Conservation (phyloP, 1,284 basidiomycete genomes). For the Ceratobasidium sp. region DNA sequence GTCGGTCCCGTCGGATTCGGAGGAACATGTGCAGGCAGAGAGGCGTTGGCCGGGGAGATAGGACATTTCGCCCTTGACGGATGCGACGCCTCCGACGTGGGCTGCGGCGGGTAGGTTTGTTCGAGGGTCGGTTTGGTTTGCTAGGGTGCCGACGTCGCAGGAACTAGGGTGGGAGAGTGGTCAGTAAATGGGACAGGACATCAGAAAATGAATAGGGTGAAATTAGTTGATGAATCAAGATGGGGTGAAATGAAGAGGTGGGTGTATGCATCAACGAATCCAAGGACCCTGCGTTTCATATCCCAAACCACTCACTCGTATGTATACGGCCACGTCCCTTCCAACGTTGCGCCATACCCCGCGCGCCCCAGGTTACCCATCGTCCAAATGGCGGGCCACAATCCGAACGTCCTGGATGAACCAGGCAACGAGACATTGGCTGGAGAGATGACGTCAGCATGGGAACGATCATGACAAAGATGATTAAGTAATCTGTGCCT, state of each 20-base stretch:
- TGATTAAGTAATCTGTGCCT: neutral
- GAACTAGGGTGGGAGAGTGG: constrained; percentile 41
- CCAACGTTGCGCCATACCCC: constrained; percentile 59
- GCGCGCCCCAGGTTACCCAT: too few species aligned
- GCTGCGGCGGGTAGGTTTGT: constrained; percentile 41
- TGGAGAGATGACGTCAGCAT: constrained; percentile 30
- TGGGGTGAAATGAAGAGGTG: constrained; percentile 50
- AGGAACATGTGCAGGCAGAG: constrained; percentile 66
- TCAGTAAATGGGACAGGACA: too few species aligned
- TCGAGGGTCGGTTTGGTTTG: constrained; percentile 53
- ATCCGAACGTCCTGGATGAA: constrained; percentile 55
- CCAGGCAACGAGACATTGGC: constrained; percentile 63
- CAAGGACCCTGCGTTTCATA: neutral
- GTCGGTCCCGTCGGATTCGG: constrained; percentile 51
- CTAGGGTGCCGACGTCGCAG: constrained; percentile 60
- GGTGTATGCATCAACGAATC: neutral
- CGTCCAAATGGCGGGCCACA: constrained; percentile 56
- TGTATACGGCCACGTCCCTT: constrained; percentile 57
- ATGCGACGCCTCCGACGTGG: constrained; percentile 36
- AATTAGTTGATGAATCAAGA: neutral
- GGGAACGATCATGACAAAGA: constrained; percentile 56
- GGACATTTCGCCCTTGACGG: constrained; percentile 57
- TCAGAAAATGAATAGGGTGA: neutral
- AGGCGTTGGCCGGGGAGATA: constrained; percentile 65
- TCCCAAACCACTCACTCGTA: constrained; percentile 50